These are phyloP conservation scores for Combretum micranthum DNA, from an alignment of 345 rosid species.

Conservation along the genomic window DNA sequence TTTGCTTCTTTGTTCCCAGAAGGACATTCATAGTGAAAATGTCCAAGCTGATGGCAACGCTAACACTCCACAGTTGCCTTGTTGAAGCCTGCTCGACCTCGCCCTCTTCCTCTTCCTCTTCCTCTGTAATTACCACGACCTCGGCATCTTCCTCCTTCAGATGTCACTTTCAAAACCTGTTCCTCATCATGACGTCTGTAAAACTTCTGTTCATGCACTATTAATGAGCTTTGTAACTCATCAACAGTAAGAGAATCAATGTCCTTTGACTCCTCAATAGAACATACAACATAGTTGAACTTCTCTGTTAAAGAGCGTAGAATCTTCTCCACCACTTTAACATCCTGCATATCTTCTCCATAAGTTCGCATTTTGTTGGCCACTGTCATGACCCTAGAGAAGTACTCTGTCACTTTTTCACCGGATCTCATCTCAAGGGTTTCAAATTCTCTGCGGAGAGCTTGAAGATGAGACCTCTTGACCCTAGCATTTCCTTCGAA, in stretches of 20 bases:
- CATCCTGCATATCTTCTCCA: too few relatives aligned
- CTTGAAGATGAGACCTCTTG: too few relatives aligned
- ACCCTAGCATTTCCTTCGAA: too few relatives aligned
- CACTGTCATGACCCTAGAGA: too few relatives aligned
- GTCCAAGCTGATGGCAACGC: neutral
- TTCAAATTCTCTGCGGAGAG: too few relatives aligned
- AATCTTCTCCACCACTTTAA: too few relatives aligned
- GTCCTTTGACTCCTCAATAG: neutral
- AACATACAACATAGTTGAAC: slow-evolving; percentile 1
- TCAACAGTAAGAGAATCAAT: neutral
- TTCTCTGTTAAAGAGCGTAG: neutral
- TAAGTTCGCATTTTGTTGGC: too few relatives aligned
- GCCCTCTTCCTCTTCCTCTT: slow-evolving; percentile 1
- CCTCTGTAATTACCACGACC: neutral
- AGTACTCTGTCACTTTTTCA: too few relatives aligned
- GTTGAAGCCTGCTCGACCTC: neutral
- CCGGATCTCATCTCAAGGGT: too few relatives aligned
- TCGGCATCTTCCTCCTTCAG: neutral
- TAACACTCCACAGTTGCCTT: neutral
- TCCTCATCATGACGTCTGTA: too few relatives aligned
- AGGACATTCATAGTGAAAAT: neutral
- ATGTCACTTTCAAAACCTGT: too few relatives aligned
- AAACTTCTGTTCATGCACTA: too few relatives aligned
- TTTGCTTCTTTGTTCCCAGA: neutral
- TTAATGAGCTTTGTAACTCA: slow-evolving; percentile 1